phyloP scores from a whole-genome alignment of 352 stramenopile species.

The Phytophthora sansomeana region DNA sequence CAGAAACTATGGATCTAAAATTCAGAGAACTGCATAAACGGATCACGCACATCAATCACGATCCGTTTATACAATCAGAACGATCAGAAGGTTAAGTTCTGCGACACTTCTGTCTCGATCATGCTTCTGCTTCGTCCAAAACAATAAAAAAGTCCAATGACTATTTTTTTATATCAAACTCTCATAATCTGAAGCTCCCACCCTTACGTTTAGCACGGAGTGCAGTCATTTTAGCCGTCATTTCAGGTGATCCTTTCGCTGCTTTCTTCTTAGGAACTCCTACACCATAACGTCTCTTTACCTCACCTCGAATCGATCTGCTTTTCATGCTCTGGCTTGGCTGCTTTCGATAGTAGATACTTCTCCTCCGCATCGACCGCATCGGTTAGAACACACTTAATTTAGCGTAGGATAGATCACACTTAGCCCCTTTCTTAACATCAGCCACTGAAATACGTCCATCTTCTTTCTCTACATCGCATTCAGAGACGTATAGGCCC shows the following conservation, averaged over 20 bases:
- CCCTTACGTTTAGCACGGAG: background rate
- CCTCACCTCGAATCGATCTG: background rate
- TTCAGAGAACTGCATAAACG: slow-evolving; percentile 6
- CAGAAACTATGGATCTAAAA: too few species aligned
- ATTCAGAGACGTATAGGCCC: slow-evolving; percentile 15
- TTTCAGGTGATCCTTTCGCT: slow-evolving; percentile 3
- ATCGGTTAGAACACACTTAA: slow-evolving; percentile 15
- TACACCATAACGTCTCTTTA: slow-evolving; percentile 12
- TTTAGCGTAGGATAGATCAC: slow-evolving; percentile 14
- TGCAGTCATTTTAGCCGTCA: slow-evolving; percentile 7
- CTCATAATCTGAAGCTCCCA: background rate
- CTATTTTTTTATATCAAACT: background rate
- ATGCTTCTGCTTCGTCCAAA: slow-evolving; percentile 11
- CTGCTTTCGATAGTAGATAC: slow-evolving; percentile 1
- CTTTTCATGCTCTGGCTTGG: slow-evolving; percentile 13
- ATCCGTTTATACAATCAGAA: slow-evolving; percentile 11
- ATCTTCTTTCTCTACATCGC: slow-evolving; percentile 8
- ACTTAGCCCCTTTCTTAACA: slow-evolving; percentile 12
- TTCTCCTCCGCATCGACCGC: slow-evolving; percentile 15
- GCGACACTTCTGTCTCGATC: slow-evolving; percentile 13
- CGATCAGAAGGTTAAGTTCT: background rate
- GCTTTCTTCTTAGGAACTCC: slow-evolving; percentile 11
- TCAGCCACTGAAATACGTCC: slow-evolving; percentile 3
- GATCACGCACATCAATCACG: slow-evolving; percentile 8
- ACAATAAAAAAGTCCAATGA: too few species aligned